A percentile compares a stretch with the other conserved stretches of the same genome.
phyloP scores from a whole-genome alignment of 371 early-diverging fungal species.

The Umbelopsis sp. region DNA sequence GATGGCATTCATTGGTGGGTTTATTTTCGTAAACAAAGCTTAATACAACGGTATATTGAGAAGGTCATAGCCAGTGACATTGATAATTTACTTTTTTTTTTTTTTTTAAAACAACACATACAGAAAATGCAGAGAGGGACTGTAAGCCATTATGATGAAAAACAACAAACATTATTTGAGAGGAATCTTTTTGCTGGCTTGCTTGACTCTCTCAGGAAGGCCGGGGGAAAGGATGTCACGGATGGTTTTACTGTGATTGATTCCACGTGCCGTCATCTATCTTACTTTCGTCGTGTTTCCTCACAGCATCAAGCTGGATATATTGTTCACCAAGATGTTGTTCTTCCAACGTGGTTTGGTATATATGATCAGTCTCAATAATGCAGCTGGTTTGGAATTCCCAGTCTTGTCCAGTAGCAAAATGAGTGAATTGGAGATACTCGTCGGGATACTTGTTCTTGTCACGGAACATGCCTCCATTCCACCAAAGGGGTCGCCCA shows the following conservation, averaged over 20 bases:
- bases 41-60: too few relatives aligned
- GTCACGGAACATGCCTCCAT: conserved; percentile 52
- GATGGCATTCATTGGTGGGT: too few relatives aligned
- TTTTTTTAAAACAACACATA: too few relatives aligned
- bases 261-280: conserved; percentile 25
- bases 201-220: too few relatives aligned
- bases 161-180: too few relatives aligned
- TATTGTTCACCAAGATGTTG: conserved; percentile 24
- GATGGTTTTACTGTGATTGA: background rate
- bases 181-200: too few relatives aligned
- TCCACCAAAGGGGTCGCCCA: conserved; percentile 54
- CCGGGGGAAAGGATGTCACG: background rate
- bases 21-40: too few relatives aligned
- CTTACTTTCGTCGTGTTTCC: conserved; percentile 29
- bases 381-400: conserved; percentile 34
- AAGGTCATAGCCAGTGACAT: too few relatives aligned
- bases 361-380: conserved; percentile 28
- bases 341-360: conserved; percentile 23
- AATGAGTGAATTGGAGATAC: conserved; percentile 39
- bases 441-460: conserved; percentile 44
- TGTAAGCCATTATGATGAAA: too few relatives aligned
- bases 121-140: too few relatives aligned
- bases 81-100: too few relatives aligned
- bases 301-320: conserved; percentile 26
- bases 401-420: conserved; percentile 31